These are phyloP conservation scores for Zymoseptoria crescenta DNA, from an alignment of 2,329 filamentous ascomycete species.

Conservation along the genomic window DNA sequence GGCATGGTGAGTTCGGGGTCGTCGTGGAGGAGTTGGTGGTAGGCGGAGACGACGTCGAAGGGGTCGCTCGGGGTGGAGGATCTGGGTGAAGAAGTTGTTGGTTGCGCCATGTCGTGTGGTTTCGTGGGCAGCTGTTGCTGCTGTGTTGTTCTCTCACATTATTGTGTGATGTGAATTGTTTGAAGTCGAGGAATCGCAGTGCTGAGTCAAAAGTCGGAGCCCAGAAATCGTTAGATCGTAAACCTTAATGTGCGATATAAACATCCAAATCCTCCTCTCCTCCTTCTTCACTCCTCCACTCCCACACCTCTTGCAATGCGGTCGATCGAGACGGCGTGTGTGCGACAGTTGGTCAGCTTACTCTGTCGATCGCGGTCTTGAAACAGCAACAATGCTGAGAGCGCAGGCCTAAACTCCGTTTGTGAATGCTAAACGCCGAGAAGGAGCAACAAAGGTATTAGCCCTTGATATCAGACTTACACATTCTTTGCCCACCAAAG, in stretches of 20 bases:
- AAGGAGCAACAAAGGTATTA: no score
- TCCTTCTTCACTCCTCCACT: no score
- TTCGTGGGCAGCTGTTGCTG: not conserved
- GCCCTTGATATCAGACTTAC: no score
- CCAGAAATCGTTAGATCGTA: not conserved
- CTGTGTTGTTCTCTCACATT: not conserved
- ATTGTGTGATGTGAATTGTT: not conserved
- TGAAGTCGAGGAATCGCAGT: not conserved
- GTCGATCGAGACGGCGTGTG: no score
- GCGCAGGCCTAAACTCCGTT: no score
- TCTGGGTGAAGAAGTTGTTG: not conserved
- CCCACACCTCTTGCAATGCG: no score
- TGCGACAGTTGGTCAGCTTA: no score
- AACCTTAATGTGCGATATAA: not conserved
- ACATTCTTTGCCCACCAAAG: no score
- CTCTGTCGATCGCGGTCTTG: no score
- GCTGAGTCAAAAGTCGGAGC: not conserved
- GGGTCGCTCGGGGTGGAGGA: not conserved
- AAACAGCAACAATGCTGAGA: no score
- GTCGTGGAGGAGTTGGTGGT: slow-evolving; percentile 53
- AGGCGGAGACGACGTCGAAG: slow-evolving; percentile 54
- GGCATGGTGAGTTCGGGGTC: slow-evolving; percentile 91
- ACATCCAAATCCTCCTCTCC: not conserved
- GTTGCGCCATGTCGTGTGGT: not conserved
- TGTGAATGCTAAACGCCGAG: no score